A percentile compares a stretch with the other conserved stretches of the same genome.
phyloP scores from a whole-genome alignment of 1,139 yeast species.

The Saccharomyces hybrid region DNA sequence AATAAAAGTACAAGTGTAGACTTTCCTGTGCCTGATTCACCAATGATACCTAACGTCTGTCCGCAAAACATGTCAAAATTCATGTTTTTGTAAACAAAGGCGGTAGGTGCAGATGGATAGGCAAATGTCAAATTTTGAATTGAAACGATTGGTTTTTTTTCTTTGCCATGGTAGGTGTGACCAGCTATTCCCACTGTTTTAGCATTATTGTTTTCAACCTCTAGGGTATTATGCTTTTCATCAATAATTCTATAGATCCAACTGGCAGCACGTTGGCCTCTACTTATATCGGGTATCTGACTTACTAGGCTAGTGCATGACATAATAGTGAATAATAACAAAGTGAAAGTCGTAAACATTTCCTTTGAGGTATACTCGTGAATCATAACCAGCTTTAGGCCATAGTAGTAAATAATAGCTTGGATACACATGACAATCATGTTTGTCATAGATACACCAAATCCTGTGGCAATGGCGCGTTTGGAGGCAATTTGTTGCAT shows the following conservation, averaged over 20 bases:
- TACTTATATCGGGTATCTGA: conserved; percentile 66
- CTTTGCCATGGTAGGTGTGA: background rate
- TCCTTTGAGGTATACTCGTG: conserved; percentile 48
- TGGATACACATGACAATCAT: conserved; percentile 55
- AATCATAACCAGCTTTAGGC: conserved; percentile 56
- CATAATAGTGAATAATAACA: conserved; percentile 65
- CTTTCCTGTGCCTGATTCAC: conserved; percentile 77
- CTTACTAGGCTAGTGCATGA: conserved; percentile 52
- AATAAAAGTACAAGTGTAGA: conserved; percentile 55
- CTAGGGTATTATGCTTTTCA: conserved; percentile 8
- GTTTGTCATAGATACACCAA: conserved; percentile 54
- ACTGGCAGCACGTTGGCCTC: conserved; percentile 69
- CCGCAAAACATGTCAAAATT: conserved; percentile 39
- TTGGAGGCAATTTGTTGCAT: conserved; percentile 35
- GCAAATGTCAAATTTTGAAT: conserved; percentile 43
- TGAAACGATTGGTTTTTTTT: conserved; percentile 24
- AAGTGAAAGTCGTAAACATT: conserved; percentile 60
- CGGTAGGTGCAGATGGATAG: conserved; percentile 36
- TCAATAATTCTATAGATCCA: conserved; percentile 43
- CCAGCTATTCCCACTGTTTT: conserved; percentile 14
- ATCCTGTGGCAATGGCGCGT: conserved; percentile 47
- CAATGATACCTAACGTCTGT: conserved; percentile 56
- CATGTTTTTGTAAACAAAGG: conserved; percentile 35
- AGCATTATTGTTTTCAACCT: conserved; percentile 6
- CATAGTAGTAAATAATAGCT: conserved; percentile 66